A percentile compares a stretch with the other conserved stretches of the same genome.
These are phyloP conservation scores for Zopfochytrium polystomum DNA, from an alignment of 371 early-diverging fungal species.

Conservation along the genomic window DNA sequence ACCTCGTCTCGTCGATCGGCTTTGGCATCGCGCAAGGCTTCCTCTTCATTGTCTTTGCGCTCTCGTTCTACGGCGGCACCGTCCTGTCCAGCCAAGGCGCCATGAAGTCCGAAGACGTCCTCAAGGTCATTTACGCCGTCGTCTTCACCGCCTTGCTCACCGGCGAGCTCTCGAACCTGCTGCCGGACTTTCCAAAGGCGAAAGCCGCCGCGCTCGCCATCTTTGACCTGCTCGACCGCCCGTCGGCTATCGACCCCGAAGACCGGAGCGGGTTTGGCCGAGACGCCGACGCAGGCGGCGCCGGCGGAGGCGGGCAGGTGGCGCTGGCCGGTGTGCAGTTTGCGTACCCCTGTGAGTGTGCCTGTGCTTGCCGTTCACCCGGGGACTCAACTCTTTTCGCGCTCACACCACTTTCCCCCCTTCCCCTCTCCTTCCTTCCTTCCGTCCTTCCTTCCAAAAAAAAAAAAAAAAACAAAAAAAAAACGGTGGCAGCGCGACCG, in stretches of 20 bases:
- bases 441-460: too few relatives aligned
- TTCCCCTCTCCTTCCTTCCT: too few relatives aligned
- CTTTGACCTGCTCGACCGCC: slow-evolving; percentile 68
- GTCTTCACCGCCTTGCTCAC: slow-evolving; percentile 30
- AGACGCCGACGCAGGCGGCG: slow-evolving; percentile 35
- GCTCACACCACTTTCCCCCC: too few relatives aligned
- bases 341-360: slow-evolving; percentile 76
- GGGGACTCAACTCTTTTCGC: too few relatives aligned
- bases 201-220: slow-evolving; percentile 74
- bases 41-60: slow-evolving; percentile 19
- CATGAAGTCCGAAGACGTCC: slow-evolving; percentile 14
- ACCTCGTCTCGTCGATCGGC: slow-evolving; percentile 34
- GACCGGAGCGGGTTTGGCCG: slow-evolving; percentile 24
- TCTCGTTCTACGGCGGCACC: slow-evolving; percentile 36
- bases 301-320: slow-evolving; percentile 33
- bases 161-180: slow-evolving; percentile 63
- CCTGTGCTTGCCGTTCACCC: too few relatives aligned
- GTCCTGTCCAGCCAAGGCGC: slow-evolving; percentile 24
- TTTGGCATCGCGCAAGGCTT: slow-evolving; percentile 29
- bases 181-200: slow-evolving; percentile 66
- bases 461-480: too few relatives aligned
- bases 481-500: too few relatives aligned
- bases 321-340: slow-evolving; percentile 62
- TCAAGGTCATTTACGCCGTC: slow-evolving; percentile 18
- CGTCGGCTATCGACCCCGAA: slow-evolving; percentile 64